phyloP scores from a whole-genome alignment of 2,329 filamentous ascomycete species.

The Neopestalotiopsis sp. region DNA sequence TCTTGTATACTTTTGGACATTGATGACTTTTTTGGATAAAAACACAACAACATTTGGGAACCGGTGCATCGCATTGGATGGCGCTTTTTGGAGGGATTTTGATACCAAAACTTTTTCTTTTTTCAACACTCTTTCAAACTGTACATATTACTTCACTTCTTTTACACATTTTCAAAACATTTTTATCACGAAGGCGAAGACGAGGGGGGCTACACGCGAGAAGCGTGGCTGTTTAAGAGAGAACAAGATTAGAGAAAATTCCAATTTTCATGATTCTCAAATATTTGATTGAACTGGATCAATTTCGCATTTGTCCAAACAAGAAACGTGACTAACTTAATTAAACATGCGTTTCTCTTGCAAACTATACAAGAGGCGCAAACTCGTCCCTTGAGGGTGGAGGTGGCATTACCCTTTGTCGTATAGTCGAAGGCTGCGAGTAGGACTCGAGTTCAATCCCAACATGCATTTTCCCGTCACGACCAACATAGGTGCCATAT shows the following conservation, averaged over 20 bases:
- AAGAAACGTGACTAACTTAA: too few species aligned
- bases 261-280: neutral
- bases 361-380: too few species aligned
- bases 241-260: neutral
- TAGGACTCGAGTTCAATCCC: neutral
- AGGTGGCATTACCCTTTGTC: too few species aligned
- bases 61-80: neutral
- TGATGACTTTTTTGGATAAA: neutral
- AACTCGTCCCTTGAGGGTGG: too few species aligned
- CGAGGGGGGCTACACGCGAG: neutral
- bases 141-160: slow-evolving; percentile 7
- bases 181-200: neutral
- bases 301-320: too few species aligned
- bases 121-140: neutral
- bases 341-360: too few species aligned
- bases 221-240: neutral
- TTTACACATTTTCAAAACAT: neutral
- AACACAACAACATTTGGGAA: neutral
- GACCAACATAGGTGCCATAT: slow-evolving; percentile 2
- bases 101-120: neutral
- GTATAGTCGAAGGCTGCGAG: neutral
- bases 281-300: too few species aligned
- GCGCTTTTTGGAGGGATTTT: slow-evolving; percentile 3
- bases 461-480: neutral
- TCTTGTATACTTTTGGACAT: neutral